Base-by-base conservation (phyloP, 2,329 filamentous ascomycete species). In the Fusarium acutatum region DNA sequence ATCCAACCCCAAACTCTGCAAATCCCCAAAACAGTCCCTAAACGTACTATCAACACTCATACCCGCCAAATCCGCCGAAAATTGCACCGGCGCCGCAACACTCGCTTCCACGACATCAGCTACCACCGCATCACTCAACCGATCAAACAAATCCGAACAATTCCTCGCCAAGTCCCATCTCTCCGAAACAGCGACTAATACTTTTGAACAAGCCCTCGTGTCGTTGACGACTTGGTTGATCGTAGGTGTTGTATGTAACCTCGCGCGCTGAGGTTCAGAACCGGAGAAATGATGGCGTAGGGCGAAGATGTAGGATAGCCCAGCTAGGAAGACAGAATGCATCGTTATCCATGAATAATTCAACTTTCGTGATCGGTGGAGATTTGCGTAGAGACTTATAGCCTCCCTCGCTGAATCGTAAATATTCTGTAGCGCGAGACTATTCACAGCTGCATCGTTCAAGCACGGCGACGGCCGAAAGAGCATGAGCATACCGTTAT, bases 311-410 rank as follows among this genome's bases (percentile, higher is more conserved):
- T 84, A 86, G 0, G 83, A 83, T 1, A 85, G 67, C 0, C 85
- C 85, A 0, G 85, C 85, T 64, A 86, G 82, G 72, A 87, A 87
- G 4, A 86, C 81, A 1, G 83, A 80, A 56, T 87, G 86, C 64
- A 87, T 80, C 0, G 85, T 86, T 32, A 87, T 83, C 85, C 85
- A 87, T 0, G 82, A 84, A 46, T 83, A 87, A 71, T 87, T 87
- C 63, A 87, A 83, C 50, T 83, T 83, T 9, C 84, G 79, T 1
- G 83, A 84, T 12, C 82, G 81, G 54, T 86, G 84, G 1, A 87
- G 72, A 24, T 80, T 81, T 2, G 85, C 80, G 58, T 87, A 87
- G 0, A 85, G 75, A 4, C 76, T 80, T 47, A 87, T 85, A 0
- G 83, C 77, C 24, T 83, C 77, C 30, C 81, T 79, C 3, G 84